Evolutionary conservation across 2,329 filamentous ascomycete genomes (phyloP).

Genomic region (Penicillium psychrosexuale): DNA sequence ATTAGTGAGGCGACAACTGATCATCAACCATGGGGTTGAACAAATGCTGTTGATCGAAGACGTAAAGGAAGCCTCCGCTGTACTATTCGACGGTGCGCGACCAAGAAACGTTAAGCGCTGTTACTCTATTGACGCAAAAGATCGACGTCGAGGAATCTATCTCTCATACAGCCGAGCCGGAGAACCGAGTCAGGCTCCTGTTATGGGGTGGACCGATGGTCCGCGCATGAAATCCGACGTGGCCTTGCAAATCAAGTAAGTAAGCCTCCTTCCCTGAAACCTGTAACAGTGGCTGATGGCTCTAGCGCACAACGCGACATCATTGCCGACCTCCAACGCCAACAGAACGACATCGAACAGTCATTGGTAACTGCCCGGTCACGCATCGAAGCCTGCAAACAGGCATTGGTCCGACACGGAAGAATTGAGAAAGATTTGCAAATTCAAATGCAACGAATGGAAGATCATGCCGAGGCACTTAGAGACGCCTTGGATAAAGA

Average conservation of each 20-base stretch:
- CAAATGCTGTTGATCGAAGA: slow-evolving; percentile 75
- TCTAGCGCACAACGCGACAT: slow-evolving; percentile 46
- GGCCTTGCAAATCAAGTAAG: slow-evolving; percentile 61
- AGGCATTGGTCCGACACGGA: slow-evolving; percentile 51
- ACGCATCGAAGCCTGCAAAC: slow-evolving; percentile 49
- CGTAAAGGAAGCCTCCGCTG: slow-evolving; percentile 61
- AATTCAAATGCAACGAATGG: slow-evolving; percentile 56
- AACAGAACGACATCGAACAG: slow-evolving; percentile 53
- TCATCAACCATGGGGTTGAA: slow-evolving; percentile 80
- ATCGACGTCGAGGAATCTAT: slow-evolving; percentile 60
- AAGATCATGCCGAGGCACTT: slow-evolving; percentile 62
- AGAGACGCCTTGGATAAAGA: slow-evolving; percentile 62
- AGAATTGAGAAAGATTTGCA: slow-evolving; percentile 50
- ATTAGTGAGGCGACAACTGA: slow-evolving; percentile 72
- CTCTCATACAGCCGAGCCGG: slow-evolving; percentile 52
- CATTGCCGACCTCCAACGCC: slow-evolving; percentile 53
- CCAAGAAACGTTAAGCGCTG: slow-evolving; percentile 71
- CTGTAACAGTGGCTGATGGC: background rate
- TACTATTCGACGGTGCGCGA: slow-evolving; percentile 63
- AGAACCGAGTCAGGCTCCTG: slow-evolving; percentile 51
- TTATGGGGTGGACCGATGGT: slow-evolving; percentile 52
- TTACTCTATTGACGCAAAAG: slow-evolving; percentile 60
- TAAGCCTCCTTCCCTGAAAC: slow-evolving; percentile 1
- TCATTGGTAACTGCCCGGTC: slow-evolving; percentile 50
- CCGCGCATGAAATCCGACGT: slow-evolving; percentile 79